A percentile compares a stretch with the other conserved stretches of the same genome.
phyloP scores from a whole-genome alignment of 345 rosid genomes.

The Euphorbia pulcherrima region DNA sequence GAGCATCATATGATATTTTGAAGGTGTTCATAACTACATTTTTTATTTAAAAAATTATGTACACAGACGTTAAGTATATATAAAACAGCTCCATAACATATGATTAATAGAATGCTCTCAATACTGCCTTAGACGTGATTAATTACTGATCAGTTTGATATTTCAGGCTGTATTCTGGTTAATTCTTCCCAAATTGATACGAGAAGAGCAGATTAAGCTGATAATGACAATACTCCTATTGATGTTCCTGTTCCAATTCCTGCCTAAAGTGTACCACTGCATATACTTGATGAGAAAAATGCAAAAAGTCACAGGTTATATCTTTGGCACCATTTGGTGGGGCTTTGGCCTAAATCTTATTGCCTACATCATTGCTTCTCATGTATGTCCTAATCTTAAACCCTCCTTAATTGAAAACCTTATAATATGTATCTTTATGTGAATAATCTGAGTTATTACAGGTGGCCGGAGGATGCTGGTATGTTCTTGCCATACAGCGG shows the following conservation, averaged over 20 bases:
- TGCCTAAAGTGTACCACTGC: constrained; percentile 86
- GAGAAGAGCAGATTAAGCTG: constrained; percentile 55
- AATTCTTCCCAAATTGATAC: constrained; percentile 55
- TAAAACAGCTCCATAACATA: too few species aligned
- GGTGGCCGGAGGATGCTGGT: constrained; percentile 97
- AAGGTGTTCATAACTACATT: neutral
- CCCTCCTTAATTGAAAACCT: neutral
- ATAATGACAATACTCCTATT: constrained; percentile 63
- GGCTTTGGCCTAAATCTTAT: constrained; percentile 86
- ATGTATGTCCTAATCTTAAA: constrained; percentile 39
- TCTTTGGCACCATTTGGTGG: constrained; percentile 97
- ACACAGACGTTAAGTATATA: neutral
- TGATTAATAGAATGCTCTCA: too few species aligned
- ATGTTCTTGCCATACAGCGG: constrained; percentile 77
- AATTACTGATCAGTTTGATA: neutral
- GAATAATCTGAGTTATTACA: constrained; percentile 4
- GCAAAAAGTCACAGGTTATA: constrained; percentile 86
- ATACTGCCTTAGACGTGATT: neutral
- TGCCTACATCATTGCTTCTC: constrained; percentile 89
- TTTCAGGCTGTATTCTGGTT: constrained; percentile 81
- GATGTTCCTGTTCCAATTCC: constrained; percentile 53
- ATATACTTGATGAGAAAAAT: constrained; percentile 66
- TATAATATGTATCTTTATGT: too few species aligned
- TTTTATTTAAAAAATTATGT: too few species aligned
- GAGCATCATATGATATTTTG: neutral